Base-by-base conservation (phyloP, 2,329 filamentous ascomycete genomes). In the Alternaria tenuissima region DNA sequence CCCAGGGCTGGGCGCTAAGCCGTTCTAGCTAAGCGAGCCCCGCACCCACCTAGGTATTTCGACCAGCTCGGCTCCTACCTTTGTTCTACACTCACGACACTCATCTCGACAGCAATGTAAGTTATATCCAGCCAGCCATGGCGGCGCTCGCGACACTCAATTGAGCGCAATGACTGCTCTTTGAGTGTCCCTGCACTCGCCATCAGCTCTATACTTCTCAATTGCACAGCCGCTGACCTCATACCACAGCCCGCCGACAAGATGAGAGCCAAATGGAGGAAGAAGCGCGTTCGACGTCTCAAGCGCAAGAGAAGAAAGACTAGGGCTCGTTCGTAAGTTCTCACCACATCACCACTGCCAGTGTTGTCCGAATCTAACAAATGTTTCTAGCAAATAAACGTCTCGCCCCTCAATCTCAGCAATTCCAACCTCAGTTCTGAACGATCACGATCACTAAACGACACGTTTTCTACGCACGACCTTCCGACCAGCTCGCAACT, bases 221-320 rank as follows among this genome's bases (percentile, higher is more conserved):
- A 63, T 38, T 57, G 61, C 63, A 66, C 63, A 66, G 55, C 52
- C 61, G 55, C 76, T 78, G 62, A 78, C 72, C 61, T 70, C 64
- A 67, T 61, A 65, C 61, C 48, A 68, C 63, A 75, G 67, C 68
- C 71, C 74, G 75, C 78, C 76, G 77, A 81, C 81, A 84, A 82
- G 82, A 90, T 90, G 88, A 90, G 94, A 95, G 94, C 93, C 82
- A 98, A 98, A 89, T 98, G 95, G 95, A 95, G 94, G 89, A 99
- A 99, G 92, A 99, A 99, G 94, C 89, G 95, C 84, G 94, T 97
- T 86, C 89, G 95, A 80, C 91, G 95, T 85, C 93, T 99, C 84
- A 98, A 98, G 91, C 91, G 94, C 83, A 99, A 99, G 94, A 93
- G 95, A 87, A 96, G 95, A 93, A 99, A 99, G 94, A 97, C 95